Percentiles rank a stretch among this genome's conserved stretches.
phyloP scores from a whole-genome alignment of 2,329 filamentous ascomycete genomes.

The Colletotrichum sp. region DNA sequence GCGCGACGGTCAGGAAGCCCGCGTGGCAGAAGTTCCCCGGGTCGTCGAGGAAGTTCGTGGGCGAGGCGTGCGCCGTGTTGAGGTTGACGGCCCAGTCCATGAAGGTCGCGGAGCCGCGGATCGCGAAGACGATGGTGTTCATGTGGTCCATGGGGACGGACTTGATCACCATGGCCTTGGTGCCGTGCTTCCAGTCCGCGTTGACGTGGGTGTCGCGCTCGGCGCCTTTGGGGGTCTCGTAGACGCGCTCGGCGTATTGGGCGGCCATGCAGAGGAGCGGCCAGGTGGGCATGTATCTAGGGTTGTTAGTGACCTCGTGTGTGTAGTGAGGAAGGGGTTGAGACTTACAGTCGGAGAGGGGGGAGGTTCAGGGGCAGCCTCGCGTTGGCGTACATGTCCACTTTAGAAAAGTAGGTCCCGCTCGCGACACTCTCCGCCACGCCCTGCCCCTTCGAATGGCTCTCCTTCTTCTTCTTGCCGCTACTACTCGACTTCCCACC shows the following conservation, averaged over 20 bases:
- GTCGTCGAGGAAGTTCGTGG: conserved; percentile 77
- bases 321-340: too few relatives aligned
- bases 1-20: conserved; percentile 78
- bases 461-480: conserved; percentile 5
- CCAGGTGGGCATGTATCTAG: conserved; percentile 74
- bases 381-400: conserved; percentile 80
- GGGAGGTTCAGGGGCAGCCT: conserved; percentile 71
- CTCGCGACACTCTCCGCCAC: conserved; percentile 22
- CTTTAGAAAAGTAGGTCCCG: conserved; percentile 66
- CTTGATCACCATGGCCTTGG: conserved; percentile 86
- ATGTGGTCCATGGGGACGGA: conserved; percentile 79
- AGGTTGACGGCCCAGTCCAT: conserved; percentile 90
- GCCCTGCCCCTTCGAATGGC: neutral
- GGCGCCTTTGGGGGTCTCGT: conserved; percentile 64
- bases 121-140: conserved; percentile 82
- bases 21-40: conserved; percentile 78
- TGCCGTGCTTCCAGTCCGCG: conserved; percentile 74
- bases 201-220: conserved; percentile 74
- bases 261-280: conserved; percentile 80
- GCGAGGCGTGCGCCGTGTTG: conserved; percentile 69
- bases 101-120: conserved; percentile 80
- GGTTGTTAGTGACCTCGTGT: conserved; percentile 25
- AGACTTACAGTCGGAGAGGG: conserved; percentile 67
- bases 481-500: neutral
- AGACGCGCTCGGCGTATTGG: conserved; percentile 77